Conservation (phyloP, 306 rosid genomes). For the Acmispon strigosus region DNA sequence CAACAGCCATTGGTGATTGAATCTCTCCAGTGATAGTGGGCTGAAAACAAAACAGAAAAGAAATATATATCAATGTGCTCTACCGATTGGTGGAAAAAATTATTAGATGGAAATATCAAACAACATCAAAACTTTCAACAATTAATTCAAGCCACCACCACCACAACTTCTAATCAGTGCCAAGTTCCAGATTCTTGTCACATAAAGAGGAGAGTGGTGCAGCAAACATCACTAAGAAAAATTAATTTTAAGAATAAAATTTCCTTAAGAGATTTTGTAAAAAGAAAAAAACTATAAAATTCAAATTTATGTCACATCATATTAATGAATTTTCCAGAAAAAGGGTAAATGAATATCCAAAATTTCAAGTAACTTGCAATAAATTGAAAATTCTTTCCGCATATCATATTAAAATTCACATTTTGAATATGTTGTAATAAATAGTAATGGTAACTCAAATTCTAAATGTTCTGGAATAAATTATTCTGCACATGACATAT, state of each 20-base stretch:
- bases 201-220: background rate
- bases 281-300: too few species aligned
- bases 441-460: too few species aligned
- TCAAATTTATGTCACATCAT: too few species aligned
- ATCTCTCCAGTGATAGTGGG: constrained; percentile 81
- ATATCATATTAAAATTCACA: background rate
- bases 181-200: background rate
- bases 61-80: background rate
- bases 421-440: too few species aligned
- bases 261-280: too few species aligned
- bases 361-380: background rate
- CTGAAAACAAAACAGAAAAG: constrained; percentile 25
- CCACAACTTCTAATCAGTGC: too few species aligned
- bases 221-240: too few species aligned
- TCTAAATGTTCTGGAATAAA: background rate
- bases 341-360: background rate
- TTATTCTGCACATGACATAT: too few species aligned
- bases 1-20: constrained; percentile 86
- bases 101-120: background rate
- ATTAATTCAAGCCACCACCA: too few species aligned
- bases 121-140: background rate
- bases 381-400: background rate
- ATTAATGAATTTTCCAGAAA: background rate
- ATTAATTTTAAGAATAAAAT: too few species aligned
- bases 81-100: background rate